These are phyloP conservation scores for Xanthoconium separans DNA, from an alignment of 1,284 basidiomycete genomes.

Conservation along the genomic window DNA sequence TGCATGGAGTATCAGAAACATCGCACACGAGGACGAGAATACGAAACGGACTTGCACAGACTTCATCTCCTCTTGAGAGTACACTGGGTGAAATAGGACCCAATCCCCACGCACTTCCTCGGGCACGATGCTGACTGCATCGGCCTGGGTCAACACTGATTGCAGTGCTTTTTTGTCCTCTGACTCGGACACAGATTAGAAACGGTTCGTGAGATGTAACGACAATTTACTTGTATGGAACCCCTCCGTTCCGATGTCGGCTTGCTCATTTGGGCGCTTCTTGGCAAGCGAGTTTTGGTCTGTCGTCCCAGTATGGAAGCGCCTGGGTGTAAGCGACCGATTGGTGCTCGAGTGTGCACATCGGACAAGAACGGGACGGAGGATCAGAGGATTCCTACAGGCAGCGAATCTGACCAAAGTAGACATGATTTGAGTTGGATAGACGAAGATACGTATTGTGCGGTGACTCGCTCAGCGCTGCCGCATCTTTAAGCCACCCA, in stretches of 20 bases:
- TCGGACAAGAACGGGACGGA: conserved; percentile 13
- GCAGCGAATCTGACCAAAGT: conserved; percentile 12
- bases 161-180: conserved; percentile 27
- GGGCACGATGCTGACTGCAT: conserved; percentile 45
- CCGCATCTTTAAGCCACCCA: conserved; percentile 22
- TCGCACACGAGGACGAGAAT: background rate
- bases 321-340: conserved; percentile 4
- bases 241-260: conserved; percentile 30
- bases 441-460: background rate
- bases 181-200: conserved; percentile 24
- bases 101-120: conserved; percentile 65
- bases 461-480: background rate
- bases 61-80: conserved; percentile 74
- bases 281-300: conserved; percentile 25
- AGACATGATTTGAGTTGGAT: conserved; percentile 22
- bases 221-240: conserved; percentile 24
- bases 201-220: background rate
- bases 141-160: conserved; percentile 18
- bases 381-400: conserved; percentile 4
- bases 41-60: conserved; percentile 58
- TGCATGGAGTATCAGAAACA: background rate
- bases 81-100: conserved; percentile 84
- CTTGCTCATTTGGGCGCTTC: conserved; percentile 25
- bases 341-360: background rate
- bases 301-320: conserved; percentile 27